phyloP scores from a whole-genome alignment of 2,329 filamentous ascomycete species.

The Paraphaeosphaeria minitans region DNA sequence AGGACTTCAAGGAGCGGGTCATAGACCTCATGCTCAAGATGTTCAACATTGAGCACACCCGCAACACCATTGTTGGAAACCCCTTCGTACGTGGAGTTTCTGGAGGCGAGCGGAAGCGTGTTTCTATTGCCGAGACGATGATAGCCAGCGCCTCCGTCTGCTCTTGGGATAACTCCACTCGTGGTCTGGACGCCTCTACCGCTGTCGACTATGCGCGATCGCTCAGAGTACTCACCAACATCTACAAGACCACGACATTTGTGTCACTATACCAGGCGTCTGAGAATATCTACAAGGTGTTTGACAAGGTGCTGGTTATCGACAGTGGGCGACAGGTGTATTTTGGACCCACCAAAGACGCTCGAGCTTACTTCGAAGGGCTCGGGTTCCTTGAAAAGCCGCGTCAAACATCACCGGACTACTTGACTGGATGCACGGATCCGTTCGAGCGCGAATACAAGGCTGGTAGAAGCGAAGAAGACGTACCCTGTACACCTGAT shows the following conservation, averaged over 20 bases:
- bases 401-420: slow-evolving; percentile 80
- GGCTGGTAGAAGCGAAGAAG: slow-evolving; percentile 65
- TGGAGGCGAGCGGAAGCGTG: slow-evolving; percentile 79
- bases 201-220: slow-evolving; percentile 57
- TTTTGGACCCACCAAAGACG: slow-evolving; percentile 71
- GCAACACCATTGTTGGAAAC: slow-evolving; percentile 83
- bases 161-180: slow-evolving; percentile 63
- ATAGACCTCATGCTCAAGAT: slow-evolving; percentile 78
- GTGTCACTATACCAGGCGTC: slow-evolving; percentile 86
- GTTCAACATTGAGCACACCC: slow-evolving; percentile 92
- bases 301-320: slow-evolving; percentile 85
- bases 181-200: slow-evolving; percentile 56
- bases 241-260: slow-evolving; percentile 83
- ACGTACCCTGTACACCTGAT: slow-evolving; percentile 72
- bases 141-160: slow-evolving; percentile 72
- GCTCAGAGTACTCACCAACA: slow-evolving; percentile 70
- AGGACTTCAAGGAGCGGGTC: slow-evolving; percentile 77
- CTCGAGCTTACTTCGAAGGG: slow-evolving; percentile 74
- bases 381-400: slow-evolving; percentile 77
- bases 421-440: slow-evolving; percentile 81
- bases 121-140: slow-evolving; percentile 84
- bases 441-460: slow-evolving; percentile 82
- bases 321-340: slow-evolving; percentile 77
- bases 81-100: slow-evolving; percentile 79
- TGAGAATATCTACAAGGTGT: slow-evolving; percentile 78